These are phyloP conservation scores for Hemisphaericaspora subhashii DNA, from an alignment of 1,139 yeast genomes.

Conservation along the genomic window DNA sequence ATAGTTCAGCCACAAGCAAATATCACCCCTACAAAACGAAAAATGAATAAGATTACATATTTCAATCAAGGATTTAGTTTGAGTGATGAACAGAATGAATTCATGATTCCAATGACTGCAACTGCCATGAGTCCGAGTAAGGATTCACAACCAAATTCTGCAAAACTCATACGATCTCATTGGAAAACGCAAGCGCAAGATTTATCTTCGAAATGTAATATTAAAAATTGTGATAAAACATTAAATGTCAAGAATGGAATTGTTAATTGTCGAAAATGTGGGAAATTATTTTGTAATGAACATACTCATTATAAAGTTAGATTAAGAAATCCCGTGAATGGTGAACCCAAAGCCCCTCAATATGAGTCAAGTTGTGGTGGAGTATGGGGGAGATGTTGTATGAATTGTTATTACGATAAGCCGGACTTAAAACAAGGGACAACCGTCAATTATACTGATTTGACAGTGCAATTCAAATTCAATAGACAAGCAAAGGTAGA, in stretches of 20 bases:
- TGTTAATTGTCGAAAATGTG: constrained; percentile 71
- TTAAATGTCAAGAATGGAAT: constrained; percentile 51
- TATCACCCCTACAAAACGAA: constrained; percentile 16
- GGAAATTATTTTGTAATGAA: constrained; percentile 62
- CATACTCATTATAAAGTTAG: constrained; percentile 60
- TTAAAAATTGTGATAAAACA: constrained; percentile 35
- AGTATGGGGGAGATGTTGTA: constrained; percentile 71
- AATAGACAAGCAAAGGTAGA: constrained; percentile 43
- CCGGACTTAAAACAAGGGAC: constrained; percentile 54
- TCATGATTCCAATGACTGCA: too few relatives aligned
- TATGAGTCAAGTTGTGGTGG: constrained; percentile 43
- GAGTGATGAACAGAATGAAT: constrained; percentile 18
- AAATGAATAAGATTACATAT: constrained; percentile 32
- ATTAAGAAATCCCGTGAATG: constrained; percentile 34
- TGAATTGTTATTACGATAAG: constrained; percentile 54
- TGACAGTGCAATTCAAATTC: constrained; percentile 42
- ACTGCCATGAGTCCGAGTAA: too few relatives aligned
- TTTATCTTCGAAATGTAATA: constrained; percentile 31
- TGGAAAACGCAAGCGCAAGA: constrained; percentile 60
- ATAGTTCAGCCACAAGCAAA: constrained; percentile 13
- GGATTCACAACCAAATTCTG: constrained; percentile 13
- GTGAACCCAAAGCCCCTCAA: constrained; percentile 32
- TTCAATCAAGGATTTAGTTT: constrained; percentile 34
- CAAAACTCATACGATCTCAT: constrained; percentile 50
- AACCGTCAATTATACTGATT: constrained; percentile 41